phyloP scores from a whole-genome alignment of 1,284 basidiomycete species.

The Spongispora temasekensis region DNA sequence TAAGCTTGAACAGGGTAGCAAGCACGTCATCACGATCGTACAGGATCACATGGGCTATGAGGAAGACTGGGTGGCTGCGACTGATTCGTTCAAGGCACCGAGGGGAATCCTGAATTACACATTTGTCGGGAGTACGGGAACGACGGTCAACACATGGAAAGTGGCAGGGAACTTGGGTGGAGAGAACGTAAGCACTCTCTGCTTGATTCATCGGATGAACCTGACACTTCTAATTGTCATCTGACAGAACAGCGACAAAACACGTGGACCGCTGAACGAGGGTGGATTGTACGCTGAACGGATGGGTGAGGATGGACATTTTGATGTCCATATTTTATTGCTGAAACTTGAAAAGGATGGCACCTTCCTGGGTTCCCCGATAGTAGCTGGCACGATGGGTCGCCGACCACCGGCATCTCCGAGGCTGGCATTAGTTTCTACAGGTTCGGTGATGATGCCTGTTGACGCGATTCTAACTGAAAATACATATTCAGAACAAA shows the following conservation, averaged over 20 bases:
- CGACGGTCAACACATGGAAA: constrained; percentile 44
- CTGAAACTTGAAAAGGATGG: constrained; percentile 38
- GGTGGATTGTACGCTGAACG: constrained; percentile 51
- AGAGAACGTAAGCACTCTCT: constrained; percentile 38
- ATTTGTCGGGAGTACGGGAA: constrained; percentile 41
- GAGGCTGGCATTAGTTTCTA: constrained; percentile 46
- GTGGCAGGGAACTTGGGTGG: constrained; percentile 51
- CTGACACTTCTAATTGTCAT: neutral
- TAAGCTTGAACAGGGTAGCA: constrained; percentile 24
- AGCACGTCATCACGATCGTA: constrained; percentile 51
- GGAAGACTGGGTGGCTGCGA: constrained; percentile 42
- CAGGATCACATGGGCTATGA: constrained; percentile 59
- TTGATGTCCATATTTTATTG: neutral
- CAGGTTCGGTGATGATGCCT: constrained; percentile 17
- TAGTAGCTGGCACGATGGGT: constrained; percentile 41
- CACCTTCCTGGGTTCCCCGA: constrained; percentile 55
- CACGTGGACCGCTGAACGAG: constrained; percentile 50
- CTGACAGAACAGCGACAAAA: constrained; percentile 35
- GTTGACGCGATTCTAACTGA: constrained; percentile 3
- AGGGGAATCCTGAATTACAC: constrained; percentile 47
- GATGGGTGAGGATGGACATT: constrained; percentile 34
- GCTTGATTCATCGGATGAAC: neutral
- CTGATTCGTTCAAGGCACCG: constrained; percentile 46
- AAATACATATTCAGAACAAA: constrained; percentile 39
- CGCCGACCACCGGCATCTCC: constrained; percentile 41